Percentiles rank a stretch among this genome's conserved stretches.
These are phyloP conservation scores for Thielaviopsis punctulata DNA, from an alignment of 2,329 filamentous ascomycete genomes.

Conservation along the genomic window DNA sequence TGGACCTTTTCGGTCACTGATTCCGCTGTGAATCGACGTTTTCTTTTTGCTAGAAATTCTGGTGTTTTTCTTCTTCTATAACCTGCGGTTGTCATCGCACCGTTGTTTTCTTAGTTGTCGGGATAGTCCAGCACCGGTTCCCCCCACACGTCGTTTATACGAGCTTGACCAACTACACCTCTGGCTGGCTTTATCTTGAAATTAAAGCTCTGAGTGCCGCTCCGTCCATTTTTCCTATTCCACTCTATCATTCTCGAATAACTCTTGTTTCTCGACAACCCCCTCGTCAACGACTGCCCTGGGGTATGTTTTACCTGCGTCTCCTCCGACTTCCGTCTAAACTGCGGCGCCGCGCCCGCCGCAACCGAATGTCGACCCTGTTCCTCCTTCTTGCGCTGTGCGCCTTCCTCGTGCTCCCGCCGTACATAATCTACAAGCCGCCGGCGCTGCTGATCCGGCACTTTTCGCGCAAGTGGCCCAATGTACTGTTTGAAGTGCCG, in stretches of 20 bases:
- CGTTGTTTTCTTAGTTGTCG: background rate
- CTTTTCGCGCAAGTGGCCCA: conserved; percentile 54
- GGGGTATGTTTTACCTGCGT: conserved; percentile 22
- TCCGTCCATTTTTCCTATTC: background rate
- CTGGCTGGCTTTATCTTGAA: too few species aligned
- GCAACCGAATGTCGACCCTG: conserved; percentile 40
- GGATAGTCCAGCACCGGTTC: too few species aligned
- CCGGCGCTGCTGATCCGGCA: conserved; percentile 53
- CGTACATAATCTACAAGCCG: conserved; percentile 69
- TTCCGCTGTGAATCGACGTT: background rate
- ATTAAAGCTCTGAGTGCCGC: too few species aligned
- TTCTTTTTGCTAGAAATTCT: background rate
- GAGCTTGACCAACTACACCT: too few species aligned
- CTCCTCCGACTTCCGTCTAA: conserved; percentile 38
- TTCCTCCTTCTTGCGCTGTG: conserved; percentile 23
- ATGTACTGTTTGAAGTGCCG: conserved; percentile 57
- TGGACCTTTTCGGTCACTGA: background rate
- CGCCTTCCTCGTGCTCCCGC: conserved; percentile 23
- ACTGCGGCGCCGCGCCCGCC: conserved; percentile 38
- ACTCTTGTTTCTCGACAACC: too few species aligned
- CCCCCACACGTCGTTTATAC: too few species aligned
- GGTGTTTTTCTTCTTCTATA: background rate
- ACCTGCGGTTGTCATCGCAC: too few species aligned
- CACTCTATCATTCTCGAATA: background rate
- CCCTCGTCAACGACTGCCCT: background rate